These are phyloP conservation scores for Podospora bellae-mahoneyi DNA, from an alignment of 495 filamentous ascomycete species.

Conservation along the genomic window DNA sequence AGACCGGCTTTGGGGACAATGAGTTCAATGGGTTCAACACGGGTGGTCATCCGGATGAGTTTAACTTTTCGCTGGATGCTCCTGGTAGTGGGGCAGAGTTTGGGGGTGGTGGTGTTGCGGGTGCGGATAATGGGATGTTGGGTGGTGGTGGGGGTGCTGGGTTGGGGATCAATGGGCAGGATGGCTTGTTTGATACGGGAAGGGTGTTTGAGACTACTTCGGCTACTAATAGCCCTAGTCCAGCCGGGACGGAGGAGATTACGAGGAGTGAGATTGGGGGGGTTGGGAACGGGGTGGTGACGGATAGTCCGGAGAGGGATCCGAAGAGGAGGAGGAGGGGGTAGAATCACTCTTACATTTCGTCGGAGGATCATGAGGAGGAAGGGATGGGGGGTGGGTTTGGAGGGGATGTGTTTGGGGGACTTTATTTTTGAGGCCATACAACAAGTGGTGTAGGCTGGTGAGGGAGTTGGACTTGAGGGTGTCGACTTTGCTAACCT, in stretches of 20 bases:
- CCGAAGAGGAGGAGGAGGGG: slow-evolving; percentile 39
- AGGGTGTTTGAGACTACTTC: slow-evolving; percentile 35
- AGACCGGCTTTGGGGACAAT: slow-evolving; percentile 1
- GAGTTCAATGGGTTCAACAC: slow-evolving; percentile 15
- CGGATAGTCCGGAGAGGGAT: slow-evolving; percentile 39
- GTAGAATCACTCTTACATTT: slow-evolving; percentile 9
- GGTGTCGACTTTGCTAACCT: no score
- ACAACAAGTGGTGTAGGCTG: no score
- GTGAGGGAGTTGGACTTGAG: no score
- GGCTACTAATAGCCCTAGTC: slow-evolving; percentile 40
- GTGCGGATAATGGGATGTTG: neutral
- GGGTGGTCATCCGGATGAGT: neutral
- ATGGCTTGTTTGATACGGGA: slow-evolving; percentile 22
- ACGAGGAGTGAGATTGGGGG: slow-evolving; percentile 31
- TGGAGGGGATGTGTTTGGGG: no score
- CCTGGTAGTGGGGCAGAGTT: no score
- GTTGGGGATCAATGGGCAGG: neutral
- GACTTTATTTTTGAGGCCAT: no score
- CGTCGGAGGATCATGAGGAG: neutral
- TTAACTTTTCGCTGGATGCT: neutral
- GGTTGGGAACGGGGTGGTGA: no score
- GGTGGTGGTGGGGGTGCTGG: neutral
- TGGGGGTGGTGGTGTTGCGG: neutral
- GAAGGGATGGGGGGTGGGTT: neutral
- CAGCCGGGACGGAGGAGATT: slow-evolving; percentile 48